Base-by-base conservation (phyloP, 305 asterid genomes). In the Nicotiana rustica region DNA sequence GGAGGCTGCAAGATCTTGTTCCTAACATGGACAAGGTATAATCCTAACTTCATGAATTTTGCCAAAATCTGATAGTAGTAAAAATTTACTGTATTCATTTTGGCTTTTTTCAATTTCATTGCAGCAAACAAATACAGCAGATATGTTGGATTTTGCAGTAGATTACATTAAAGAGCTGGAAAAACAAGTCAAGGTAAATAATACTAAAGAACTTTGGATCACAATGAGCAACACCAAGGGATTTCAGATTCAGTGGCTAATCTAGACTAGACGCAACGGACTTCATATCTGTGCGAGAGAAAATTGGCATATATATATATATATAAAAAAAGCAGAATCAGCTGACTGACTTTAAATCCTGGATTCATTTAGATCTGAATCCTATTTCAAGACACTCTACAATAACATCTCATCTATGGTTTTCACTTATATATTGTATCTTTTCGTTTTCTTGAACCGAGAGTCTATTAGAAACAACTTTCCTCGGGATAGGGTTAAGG, bases 1-100 rank as follows among this genome's bases (percentile, higher is more conserved):
- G 94, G 90, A 94, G 88, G 90, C 95, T 95, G 78, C 97, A 95
- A 88, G 98, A 95, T 41, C 95, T 94, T 55, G 99, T 95, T 21
- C 99, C 99, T 21, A 94, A 95, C 67, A 95, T 95, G 99, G 99
- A 95, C 77, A 95, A 94, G 95, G 99, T 93, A 83, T 52, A 78
- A n/a, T 44, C 44, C 29, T 13, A 29, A 21, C 67, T 68, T 18
- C 33, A 47, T 12, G 62, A 31, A 13, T 29, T 78, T 19, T 25
- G 14, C 62, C 25, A 12, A 62, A 71, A 38, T 70, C 69, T 21
- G 56, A n/a, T n/a, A 62, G 21, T n/a, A 21, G 47, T 41, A 41
- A 17, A 62, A 49, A 21, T 25, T 19, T 10, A 19, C 33, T 52
- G 66, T 35, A 66, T 25, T 52, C 44, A 35, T 41, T 15, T 10